Conservation (phyloP, 352 stramenopile genomes). For the Phytophthora hybrid region DNA sequence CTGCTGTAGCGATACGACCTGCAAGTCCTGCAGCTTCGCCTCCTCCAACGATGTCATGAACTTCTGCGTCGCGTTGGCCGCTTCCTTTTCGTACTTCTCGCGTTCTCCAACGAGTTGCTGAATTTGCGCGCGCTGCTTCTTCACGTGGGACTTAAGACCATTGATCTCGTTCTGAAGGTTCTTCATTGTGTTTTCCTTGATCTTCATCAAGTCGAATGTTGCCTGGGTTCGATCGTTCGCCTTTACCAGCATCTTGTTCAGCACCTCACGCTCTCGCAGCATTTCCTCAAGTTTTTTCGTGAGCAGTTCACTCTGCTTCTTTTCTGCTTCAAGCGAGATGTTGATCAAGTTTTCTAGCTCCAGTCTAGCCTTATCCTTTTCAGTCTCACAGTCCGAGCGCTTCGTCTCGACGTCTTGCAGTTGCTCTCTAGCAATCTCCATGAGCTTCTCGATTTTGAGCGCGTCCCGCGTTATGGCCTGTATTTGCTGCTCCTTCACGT, state of each 20-base stretch:
- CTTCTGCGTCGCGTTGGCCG: slow-evolving; percentile 74
- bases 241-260: slow-evolving; percentile 91
- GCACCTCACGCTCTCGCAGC: slow-evolving; percentile 76
- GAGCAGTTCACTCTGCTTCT: slow-evolving; percentile 76
- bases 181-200: slow-evolving; percentile 92
- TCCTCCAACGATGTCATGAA: slow-evolving; percentile 88
- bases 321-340: slow-evolving; percentile 62
- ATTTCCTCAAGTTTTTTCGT: slow-evolving; percentile 87
- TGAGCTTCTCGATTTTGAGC: slow-evolving; percentile 76
- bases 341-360: slow-evolving; percentile 78
- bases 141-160: slow-evolving; percentile 83
- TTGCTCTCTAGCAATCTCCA: slow-evolving; percentile 79
- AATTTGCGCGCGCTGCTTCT: slow-evolving; percentile 81
- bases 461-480: slow-evolving; percentile 65
- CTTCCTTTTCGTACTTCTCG: slow-evolving; percentile 91
- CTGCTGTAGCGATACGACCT: slow-evolving; percentile 75
- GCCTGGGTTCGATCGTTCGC: slow-evolving; percentile 80
- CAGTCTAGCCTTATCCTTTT: slow-evolving; percentile 72
- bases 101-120: slow-evolving; percentile 87
- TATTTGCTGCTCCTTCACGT: slow-evolving; percentile 59
- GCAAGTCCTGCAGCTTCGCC: slow-evolving; percentile 80
- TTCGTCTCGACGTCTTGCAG: slow-evolving; percentile 74
- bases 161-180: slow-evolving; percentile 93
- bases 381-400: slow-evolving; percentile 60
- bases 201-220: slow-evolving; percentile 92